Evolutionary conservation across 2,329 filamentous ascomycete genomes (phyloP).

Genomic region (Thelonectria olida): DNA sequence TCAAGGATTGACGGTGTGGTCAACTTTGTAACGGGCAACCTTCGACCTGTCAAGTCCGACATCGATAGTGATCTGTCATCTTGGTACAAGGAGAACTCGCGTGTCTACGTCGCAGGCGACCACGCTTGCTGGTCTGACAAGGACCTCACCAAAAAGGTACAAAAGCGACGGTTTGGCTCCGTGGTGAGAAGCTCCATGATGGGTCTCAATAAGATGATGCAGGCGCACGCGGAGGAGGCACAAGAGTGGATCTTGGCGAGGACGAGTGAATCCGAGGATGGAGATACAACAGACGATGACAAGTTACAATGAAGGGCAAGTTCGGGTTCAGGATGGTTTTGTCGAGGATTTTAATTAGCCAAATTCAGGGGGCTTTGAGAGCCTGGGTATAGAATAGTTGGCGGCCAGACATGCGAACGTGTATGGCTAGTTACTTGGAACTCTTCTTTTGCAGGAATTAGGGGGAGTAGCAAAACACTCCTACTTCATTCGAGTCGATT

Average conservation of each 20-base stretch:
- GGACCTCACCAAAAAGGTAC: slow-evolving; percentile 66
- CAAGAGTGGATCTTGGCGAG: slow-evolving; percentile 60
- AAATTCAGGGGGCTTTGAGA: not conserved
- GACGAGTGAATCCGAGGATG: slow-evolving; percentile 44
- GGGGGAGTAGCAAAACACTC: no score
- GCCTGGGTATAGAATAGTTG: not conserved
- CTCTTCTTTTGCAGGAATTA: no score
- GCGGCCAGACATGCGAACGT: not conserved
- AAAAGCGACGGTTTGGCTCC: slow-evolving; percentile 68
- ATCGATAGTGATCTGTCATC: slow-evolving; percentile 74
- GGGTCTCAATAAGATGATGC: slow-evolving; percentile 66
- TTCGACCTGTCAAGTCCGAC: slow-evolving; percentile 83
- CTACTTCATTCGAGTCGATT: no score
- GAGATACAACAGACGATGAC: slow-evolving; percentile 62
- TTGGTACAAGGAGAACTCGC: slow-evolving; percentile 88
- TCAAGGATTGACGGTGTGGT: slow-evolving; percentile 75
- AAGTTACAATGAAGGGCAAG: slow-evolving; percentile 38
- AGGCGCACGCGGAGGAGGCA: slow-evolving; percentile 60
- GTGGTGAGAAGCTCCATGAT: slow-evolving; percentile 61
- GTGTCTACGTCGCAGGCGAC: slow-evolving; percentile 78
- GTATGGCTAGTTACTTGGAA: no score
- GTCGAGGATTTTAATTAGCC: slow-evolving; percentile 1
- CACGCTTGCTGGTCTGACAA: slow-evolving; percentile 80
- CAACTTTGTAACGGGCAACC: slow-evolving; percentile 80
- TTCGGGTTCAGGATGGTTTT: not conserved